Evolutionary conservation across 805 yeast species (phyloP).

Genomic region (Alloascoidea hylecoeti): DNA sequence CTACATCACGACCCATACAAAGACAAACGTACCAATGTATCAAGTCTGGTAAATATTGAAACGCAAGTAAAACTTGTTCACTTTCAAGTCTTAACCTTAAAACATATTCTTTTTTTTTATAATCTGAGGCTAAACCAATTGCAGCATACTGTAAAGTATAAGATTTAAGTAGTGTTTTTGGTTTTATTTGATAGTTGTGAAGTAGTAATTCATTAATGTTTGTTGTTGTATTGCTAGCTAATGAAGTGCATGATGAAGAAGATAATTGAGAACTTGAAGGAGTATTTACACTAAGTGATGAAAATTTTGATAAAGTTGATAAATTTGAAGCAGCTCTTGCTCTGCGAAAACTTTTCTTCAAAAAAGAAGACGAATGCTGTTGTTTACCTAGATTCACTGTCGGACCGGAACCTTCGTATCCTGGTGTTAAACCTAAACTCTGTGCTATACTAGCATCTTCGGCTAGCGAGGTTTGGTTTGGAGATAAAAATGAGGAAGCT

Average conservation of each 20-base stretch:
- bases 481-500: too few relatives aligned
- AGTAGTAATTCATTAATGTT: too few relatives aligned
- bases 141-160: slow-evolving; percentile 58
- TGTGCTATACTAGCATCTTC: too few relatives aligned
- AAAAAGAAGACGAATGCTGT: background rate
- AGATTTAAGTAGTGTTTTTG: slow-evolving; percentile 20
- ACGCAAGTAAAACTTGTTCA: slow-evolving; percentile 33
- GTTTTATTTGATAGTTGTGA: too few relatives aligned
- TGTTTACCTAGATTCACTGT: background rate
- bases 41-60: slow-evolving; percentile 19
- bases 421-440: too few relatives aligned
- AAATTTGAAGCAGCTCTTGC: background rate
- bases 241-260: background rate
- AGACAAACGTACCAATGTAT: slow-evolving; percentile 54
- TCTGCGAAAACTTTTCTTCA: background rate
- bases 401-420: slow-evolving; percentile 23
- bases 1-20: slow-evolving; percentile 48
- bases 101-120: slow-evolving; percentile 44
- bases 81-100: slow-evolving; percentile 53
- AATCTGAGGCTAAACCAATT: slow-evolving; percentile 60
- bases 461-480: too few relatives aligned
- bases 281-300: background rate
- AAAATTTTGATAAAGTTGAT: background rate
- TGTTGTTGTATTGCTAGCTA: background rate
- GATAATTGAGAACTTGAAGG: background rate